Conservation (phyloP, 768 basidiomycete species). For the Russula foetens region DNA sequence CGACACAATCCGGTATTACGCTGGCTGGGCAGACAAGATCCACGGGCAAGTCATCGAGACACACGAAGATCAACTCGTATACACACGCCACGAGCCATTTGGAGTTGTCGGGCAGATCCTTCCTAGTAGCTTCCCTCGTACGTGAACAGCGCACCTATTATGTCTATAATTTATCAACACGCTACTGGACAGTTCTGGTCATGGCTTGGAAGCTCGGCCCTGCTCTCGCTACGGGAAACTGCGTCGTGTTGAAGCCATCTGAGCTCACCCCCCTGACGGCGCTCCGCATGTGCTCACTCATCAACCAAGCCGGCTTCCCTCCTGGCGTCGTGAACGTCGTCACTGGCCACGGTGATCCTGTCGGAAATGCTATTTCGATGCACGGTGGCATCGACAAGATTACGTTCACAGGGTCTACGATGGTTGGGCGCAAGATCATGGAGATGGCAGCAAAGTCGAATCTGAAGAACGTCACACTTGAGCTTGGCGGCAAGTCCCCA, state of each 20-base stretch:
- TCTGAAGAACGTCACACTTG: conserved; percentile 62
- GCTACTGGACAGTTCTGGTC: conserved; percentile 36
- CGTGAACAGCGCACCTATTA: conserved; percentile 11
- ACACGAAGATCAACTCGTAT: conserved; percentile 39
- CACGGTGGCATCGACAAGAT: conserved; percentile 59
- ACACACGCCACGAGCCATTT: conserved; percentile 55
- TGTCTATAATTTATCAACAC: not conserved
- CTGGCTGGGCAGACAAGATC: conserved; percentile 89
- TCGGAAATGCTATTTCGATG: conserved; percentile 47
- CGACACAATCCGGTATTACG: conserved; percentile 64
- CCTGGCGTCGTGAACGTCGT: conserved; percentile 56
- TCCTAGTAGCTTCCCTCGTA: conserved; percentile 58
- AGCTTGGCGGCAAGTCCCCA: conserved; percentile 66
- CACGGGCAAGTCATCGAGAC: conserved; percentile 69
- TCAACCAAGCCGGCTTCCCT: conserved; percentile 53
- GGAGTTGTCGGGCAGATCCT: conserved; percentile 53
- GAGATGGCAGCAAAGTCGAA: conserved; percentile 52
- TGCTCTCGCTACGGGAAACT: conserved; percentile 55
- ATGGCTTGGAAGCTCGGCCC: conserved; percentile 55
- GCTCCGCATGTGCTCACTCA: conserved; percentile 36
- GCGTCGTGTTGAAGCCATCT: conserved; percentile 58
- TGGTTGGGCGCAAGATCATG: conserved; percentile 56
- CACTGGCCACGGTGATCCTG: conserved; percentile 44
- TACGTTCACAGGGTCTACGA: conserved; percentile 65
- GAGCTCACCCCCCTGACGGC: conserved; percentile 56